Base-by-base conservation (phyloP, 2,329 filamentous ascomycete genomes). In the Sporothrix mexicana region DNA sequence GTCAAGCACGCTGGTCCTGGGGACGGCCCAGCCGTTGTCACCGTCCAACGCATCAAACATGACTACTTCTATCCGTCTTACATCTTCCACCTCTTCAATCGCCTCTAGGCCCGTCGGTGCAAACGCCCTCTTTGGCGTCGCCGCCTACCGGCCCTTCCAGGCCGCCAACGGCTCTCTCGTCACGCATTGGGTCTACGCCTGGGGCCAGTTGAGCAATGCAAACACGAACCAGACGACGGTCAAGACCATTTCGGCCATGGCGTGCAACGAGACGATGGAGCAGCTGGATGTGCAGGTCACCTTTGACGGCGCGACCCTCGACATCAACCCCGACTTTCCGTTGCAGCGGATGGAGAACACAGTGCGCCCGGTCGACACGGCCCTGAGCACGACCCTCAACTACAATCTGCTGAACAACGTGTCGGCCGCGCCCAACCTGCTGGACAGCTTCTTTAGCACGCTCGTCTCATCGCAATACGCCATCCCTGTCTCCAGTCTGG, bases 371-470 rank as follows among this genome's bases (percentile, higher is more conserved):
- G 77, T 76, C 1, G 73, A 72, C 5, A 75, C 79, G 70, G 17
- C 76, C 77, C 7, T 77, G 77, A 20, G 73, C 77, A 9, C 68
- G 8, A 75, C 57, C 51, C 76, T 80, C 7, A 74, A 78, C 53
- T 83, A 83, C 74, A 75, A 75, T 8, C 69, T 74, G 1, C 77
- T 83, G 2, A 76, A 78, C 62, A 78, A 78, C 15, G n/a, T 6
- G 13, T 70, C 78, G 5, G 73, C 78, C 0, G 76, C 79, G 0
- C 59, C 75, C 3, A 75, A 79, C 17, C 75, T 80, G 5, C 75
- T 83, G 5, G 80, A 82, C 64, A 64, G 77, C 0, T 83, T 83
- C 76, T 83, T 83, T 74, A 76, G 77, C 1, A 77, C 78, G 8
- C 74, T 83, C 12, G 79, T 79, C 13, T 76, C 78, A 7, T 83